phyloP scores from a whole-genome alignment of 2,329 filamentous ascomycete species.

The Curvularia hawaiiensis region DNA sequence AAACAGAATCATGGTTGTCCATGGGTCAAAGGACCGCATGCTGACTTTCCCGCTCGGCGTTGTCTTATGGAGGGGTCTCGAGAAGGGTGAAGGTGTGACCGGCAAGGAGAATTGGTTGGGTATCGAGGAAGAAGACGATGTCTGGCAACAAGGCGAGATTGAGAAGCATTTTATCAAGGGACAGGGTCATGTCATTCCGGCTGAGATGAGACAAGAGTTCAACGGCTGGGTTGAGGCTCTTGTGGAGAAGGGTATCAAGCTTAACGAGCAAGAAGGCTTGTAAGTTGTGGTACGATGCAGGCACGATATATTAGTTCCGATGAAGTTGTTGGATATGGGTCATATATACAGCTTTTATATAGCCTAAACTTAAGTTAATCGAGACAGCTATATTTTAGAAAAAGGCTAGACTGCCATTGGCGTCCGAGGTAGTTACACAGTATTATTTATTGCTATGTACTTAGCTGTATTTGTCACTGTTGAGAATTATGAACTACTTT shows the following conservation, averaged over 20 bases:
- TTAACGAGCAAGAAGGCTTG: constrained; percentile 43
- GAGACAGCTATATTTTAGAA: too few species aligned
- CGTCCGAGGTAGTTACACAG: too few species aligned
- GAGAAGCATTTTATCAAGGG: constrained; percentile 68
- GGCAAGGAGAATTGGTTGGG: constrained; percentile 43
- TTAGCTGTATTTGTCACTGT: too few species aligned
- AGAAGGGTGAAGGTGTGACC: constrained; percentile 53
- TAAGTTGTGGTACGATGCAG: not conserved
- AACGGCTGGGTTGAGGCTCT: constrained; percentile 67
- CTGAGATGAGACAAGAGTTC: constrained; percentile 74
- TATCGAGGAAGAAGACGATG: constrained; percentile 41
- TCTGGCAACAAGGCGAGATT: constrained; percentile 50
- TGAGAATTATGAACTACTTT: too few species aligned
- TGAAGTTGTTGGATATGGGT: too few species aligned
- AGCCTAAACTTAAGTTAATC: too few species aligned
- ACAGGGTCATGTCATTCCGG: constrained; percentile 74
- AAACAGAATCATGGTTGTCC: constrained; percentile 75
- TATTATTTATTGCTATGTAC: too few species aligned
- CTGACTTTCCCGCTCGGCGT: constrained; percentile 72
- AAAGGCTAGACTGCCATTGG: too few species aligned
- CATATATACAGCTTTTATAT: too few species aligned
- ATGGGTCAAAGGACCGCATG: constrained; percentile 80
- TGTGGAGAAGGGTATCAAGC: constrained; percentile 56
- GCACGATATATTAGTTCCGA: too few species aligned
- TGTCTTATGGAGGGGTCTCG: constrained; percentile 70